phyloP scores from a whole-genome alignment of 371 early-diverging fungal species.

The Apophysomyces elegans region DNA sequence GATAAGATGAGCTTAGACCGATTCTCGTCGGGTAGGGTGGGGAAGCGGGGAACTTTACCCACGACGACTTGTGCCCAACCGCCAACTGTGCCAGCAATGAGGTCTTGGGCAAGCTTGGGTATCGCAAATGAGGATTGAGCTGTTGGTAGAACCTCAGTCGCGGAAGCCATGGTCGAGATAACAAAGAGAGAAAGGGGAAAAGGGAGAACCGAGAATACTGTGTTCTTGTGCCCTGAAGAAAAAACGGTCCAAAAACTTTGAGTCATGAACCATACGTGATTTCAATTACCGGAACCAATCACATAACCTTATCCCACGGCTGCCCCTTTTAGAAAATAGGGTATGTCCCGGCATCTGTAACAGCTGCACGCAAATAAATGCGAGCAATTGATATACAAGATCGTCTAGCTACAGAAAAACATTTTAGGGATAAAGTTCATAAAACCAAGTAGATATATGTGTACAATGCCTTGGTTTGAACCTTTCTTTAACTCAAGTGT shows the following conservation, averaged over 20 bases:
- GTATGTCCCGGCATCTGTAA: too few relatives aligned
- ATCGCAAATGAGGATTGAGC: constrained; percentile 29
- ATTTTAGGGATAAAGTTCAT: too few relatives aligned
- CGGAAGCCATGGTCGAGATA: constrained; percentile 7
- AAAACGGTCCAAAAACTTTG: constrained; percentile 5
- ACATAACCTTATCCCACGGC: too few relatives aligned
- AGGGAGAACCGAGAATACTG: not conserved
- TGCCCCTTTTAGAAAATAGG: too few relatives aligned
- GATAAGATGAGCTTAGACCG: constrained; percentile 10
- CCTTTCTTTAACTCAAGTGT: too few relatives aligned
- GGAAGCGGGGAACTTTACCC: constrained; percentile 45
- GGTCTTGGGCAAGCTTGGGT: constrained; percentile 63
- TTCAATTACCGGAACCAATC: too few relatives aligned
- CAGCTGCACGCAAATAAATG: too few relatives aligned
- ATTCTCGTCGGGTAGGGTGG: not conserved
- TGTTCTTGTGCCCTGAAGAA: not conserved
- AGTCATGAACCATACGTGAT: not conserved
- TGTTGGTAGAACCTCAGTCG: constrained; percentile 10
- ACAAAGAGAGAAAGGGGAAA: constrained; percentile 8
- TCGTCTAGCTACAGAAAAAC: too few relatives aligned
- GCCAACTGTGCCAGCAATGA: constrained; percentile 84
- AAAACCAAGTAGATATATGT: too few relatives aligned
- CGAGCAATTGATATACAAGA: too few relatives aligned
- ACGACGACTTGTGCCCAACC: constrained; percentile 88
- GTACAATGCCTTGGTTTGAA: too few relatives aligned